These are phyloP conservation scores for Paramyrothecium sp. DNA, from an alignment of 2,329 filamentous ascomycete species.

Conservation along the genomic window DNA sequence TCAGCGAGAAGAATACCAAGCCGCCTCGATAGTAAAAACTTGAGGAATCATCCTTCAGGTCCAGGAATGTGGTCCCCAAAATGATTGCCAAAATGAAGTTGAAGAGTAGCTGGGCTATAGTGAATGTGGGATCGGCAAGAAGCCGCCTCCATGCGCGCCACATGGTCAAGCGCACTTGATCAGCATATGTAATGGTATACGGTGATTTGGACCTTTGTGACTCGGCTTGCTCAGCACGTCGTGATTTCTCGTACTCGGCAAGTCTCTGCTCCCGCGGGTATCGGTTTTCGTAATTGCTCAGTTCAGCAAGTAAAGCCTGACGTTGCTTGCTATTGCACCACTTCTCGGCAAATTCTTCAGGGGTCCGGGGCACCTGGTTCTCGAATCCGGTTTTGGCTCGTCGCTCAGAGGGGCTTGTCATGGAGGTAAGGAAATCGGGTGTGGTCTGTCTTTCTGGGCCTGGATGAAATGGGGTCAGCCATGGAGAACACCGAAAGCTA, in stretches of 20 bases:
- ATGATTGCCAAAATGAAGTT: slow-evolving; percentile 50
- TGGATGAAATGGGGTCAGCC: neutral
- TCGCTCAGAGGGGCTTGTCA: slow-evolving; percentile 39
- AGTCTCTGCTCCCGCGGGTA: slow-evolving; percentile 16
- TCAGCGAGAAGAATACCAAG: slow-evolving; percentile 48
- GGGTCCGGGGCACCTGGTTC: slow-evolving; percentile 28
- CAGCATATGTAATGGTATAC: slow-evolving; percentile 43
- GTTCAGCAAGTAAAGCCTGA: slow-evolving; percentile 24
- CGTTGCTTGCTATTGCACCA: slow-evolving; percentile 26
- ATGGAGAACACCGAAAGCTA: neutral
- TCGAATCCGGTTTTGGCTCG: slow-evolving; percentile 28
- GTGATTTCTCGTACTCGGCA: slow-evolving; percentile 16
- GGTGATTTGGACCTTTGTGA: slow-evolving; percentile 43
- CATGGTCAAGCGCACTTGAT: slow-evolving; percentile 43
- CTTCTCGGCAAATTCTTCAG: slow-evolving; percentile 32
- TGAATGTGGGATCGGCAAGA: slow-evolving; percentile 36
- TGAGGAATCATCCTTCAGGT: slow-evolving; percentile 38
- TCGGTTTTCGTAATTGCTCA: slow-evolving; percentile 21
- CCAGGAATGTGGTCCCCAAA: slow-evolving; percentile 51
- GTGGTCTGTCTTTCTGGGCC: slow-evolving; percentile 23
- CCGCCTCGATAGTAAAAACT: slow-evolving; percentile 47
- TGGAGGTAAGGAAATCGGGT: slow-evolving; percentile 32
- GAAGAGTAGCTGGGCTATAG: slow-evolving; percentile 36
- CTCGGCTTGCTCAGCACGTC: slow-evolving; percentile 19
- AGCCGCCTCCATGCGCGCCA: slow-evolving; percentile 36